These are phyloP conservation scores for Pseudogymnoascus sp. DNA, from an alignment of 2,329 filamentous ascomycete species.

Conservation along the genomic window DNA sequence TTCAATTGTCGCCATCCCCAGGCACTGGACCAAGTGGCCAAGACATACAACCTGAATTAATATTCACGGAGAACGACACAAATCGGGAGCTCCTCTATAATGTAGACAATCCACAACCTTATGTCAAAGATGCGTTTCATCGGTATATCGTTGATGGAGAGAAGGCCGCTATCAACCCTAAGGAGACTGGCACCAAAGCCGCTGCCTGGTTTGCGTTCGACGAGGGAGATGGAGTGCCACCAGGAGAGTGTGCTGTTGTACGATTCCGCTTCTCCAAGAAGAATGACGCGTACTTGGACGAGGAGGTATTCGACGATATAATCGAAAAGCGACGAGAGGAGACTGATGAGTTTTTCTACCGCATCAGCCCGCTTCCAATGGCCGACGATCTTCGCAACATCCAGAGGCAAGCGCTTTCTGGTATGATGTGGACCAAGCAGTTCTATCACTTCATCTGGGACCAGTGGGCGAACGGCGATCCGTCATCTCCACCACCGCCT, in stretches of 20 bases:
- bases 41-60: slow-evolving; percentile 75
- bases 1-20: slow-evolving; percentile 83
- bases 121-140: slow-evolving; percentile 95
- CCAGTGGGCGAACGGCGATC: slow-evolving; percentile 94
- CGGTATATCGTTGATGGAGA: slow-evolving; percentile 77
- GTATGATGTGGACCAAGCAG: slow-evolving; percentile 99
- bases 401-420: slow-evolving; percentile 86
- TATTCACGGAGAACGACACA: slow-evolving; percentile 95
- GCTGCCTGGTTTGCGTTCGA: slow-evolving; percentile 91
- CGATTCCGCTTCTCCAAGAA: slow-evolving; percentile 81
- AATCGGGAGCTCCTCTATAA: slow-evolving; percentile 74
- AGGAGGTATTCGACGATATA: slow-evolving; percentile 86
- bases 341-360: slow-evolving; percentile 92
- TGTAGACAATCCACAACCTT: slow-evolving; percentile 71
- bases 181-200: slow-evolving; percentile 74
- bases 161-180: slow-evolving; percentile 75
- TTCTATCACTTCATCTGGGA: slow-evolving; percentile 97
- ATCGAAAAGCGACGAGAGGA: slow-evolving; percentile 82
- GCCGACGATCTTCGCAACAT: slow-evolving; percentile 90
- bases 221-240: slow-evolving; percentile 77
- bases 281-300: slow-evolving; percentile 73
- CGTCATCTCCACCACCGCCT: slow-evolving; percentile 79
- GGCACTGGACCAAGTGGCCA: slow-evolving; percentile 71
- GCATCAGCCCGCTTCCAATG: slow-evolving; percentile 89
- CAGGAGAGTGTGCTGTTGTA: slow-evolving; percentile 91